phyloP scores from a whole-genome alignment of 2,329 filamentous ascomycete species.

The Trichophyton equinum region DNA sequence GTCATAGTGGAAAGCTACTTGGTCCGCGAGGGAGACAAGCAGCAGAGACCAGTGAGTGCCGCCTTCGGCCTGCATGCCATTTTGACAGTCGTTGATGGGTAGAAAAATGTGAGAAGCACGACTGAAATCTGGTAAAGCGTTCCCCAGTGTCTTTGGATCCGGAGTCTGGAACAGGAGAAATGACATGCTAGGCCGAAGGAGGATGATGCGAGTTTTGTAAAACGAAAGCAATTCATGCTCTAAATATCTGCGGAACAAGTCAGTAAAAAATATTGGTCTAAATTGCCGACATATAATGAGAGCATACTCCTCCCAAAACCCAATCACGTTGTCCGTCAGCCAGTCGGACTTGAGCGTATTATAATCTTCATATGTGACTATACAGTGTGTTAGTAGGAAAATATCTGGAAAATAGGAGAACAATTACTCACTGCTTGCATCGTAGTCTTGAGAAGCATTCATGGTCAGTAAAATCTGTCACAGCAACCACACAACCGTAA shows the following conservation, averaged over 20 bases:
- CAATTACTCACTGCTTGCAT: slow-evolving; percentile 47
- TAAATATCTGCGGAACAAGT: slow-evolving; percentile 47
- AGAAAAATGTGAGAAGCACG: slow-evolving; percentile 86
- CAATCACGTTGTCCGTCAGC: slow-evolving; percentile 89
- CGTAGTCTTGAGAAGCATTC: slow-evolving; percentile 40
- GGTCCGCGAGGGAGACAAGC: slow-evolving; percentile 75
- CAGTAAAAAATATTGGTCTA: slow-evolving; percentile 3
- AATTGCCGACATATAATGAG: slow-evolving; percentile 6
- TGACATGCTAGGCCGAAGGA: slow-evolving; percentile 84
- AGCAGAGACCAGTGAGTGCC: slow-evolving; percentile 92
- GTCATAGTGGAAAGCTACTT: slow-evolving; percentile 94
- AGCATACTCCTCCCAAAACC: slow-evolving; percentile 89
- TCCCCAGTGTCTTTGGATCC: slow-evolving; percentile 44
- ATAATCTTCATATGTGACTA: slow-evolving; percentile 81
- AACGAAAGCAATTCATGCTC: slow-evolving; percentile 74
- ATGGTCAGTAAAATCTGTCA: not conserved
- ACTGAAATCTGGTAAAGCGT: slow-evolving; percentile 68
- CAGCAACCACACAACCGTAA: not conserved
- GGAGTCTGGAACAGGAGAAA: slow-evolving; percentile 72
- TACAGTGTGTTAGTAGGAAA: not conserved
- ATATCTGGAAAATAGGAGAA: no score
- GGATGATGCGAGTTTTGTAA: slow-evolving; percentile 74
- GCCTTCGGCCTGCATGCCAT: slow-evolving; percentile 66
- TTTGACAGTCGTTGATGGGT: slow-evolving; percentile 79
- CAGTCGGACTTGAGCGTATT: slow-evolving; percentile 83